phyloP scores from a whole-genome alignment of 225 moss, liverwort and hornwort species.

The Pseudoscleropodium purum region DNA sequence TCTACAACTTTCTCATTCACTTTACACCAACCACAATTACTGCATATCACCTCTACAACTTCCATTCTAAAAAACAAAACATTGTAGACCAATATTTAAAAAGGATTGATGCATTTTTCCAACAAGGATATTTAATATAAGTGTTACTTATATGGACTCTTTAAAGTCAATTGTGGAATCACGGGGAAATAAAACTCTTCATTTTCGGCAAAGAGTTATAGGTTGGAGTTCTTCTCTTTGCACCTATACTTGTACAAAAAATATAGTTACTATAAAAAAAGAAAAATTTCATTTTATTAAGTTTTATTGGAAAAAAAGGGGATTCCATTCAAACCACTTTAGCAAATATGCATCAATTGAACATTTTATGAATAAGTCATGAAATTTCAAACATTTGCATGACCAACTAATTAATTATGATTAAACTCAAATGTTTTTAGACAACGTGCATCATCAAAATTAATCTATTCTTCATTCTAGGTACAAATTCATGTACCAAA shows the following conservation, averaged over 20 bases:
- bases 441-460: neutral
- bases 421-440: too few relatives aligned
- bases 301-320: neutral
- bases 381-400: neutral
- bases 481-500: neutral
- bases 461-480: neutral
- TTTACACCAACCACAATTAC: neutral
- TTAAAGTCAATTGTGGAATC: rapidly evolving
- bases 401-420: too few relatives aligned
- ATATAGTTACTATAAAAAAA: neutral
- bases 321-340: neutral
- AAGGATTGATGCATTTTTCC: neutral
- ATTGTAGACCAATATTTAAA: neutral
- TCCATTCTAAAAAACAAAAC: neutral
- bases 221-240: too few relatives aligned
- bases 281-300: too few relatives aligned
- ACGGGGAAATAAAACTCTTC: too few relatives aligned
- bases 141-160: rapidly evolving
- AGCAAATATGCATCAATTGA: neutral
- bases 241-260: neutral
- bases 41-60: rapidly evolving
- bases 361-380: neutral
- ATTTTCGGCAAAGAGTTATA: rapidly evolving
- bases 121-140: neutral
- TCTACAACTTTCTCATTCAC: neutral